Base-by-base conservation (phyloP, 2,329 filamentous ascomycete species). In the Thermoascus crustaceus region DNA sequence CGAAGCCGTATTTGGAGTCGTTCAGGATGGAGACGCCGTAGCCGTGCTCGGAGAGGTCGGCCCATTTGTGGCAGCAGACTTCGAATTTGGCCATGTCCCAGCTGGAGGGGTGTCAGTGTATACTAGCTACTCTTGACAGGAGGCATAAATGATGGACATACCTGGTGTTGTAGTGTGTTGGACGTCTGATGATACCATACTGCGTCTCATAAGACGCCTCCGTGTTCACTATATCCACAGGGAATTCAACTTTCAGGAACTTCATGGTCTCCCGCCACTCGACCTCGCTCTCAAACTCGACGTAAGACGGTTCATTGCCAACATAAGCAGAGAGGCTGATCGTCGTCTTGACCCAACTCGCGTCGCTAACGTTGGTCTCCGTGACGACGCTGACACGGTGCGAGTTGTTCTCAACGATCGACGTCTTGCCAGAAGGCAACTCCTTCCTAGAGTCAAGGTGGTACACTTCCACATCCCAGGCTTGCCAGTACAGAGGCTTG, bases 81-180 rank as follows among this genome's bases (percentile, higher is more conserved):
- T 95, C 88, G 50, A 95, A 95, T 54, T 94, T 94, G 53, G 88
- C 88, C 87, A 94, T 94, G 55, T 94, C 87, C 87, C 87, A 94
- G 47, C 76, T 73, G 38, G 2, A 31, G 13, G 8, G 19, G 32
- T 4, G 42, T 63, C 39, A 63, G 51, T 44, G 20, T 33, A 36
- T 25, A 32, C 31, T 40, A 23, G 4, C 13, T 11, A 5, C 10
- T n/a, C 16, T 9, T 9, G 20, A 32, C 25, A 8, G 19, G 3
- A n/a, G 3, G 7, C n/a, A n/a, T n/a, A n/a, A n/a, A n/a, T n/a
- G n/a, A n/a, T 20, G 8, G 7, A 56, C 57, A 48, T 74, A 78
- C 67, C 71, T 82, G 3, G 91, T 98, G 66, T 98, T 98, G 73
- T 95, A 96, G 65, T 98, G 91, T 0, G 91, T 98, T 2, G 91